phyloP scores from a whole-genome alignment of 108 stramenopile genomes.

The Pseudonitzschia pungens region DNA sequence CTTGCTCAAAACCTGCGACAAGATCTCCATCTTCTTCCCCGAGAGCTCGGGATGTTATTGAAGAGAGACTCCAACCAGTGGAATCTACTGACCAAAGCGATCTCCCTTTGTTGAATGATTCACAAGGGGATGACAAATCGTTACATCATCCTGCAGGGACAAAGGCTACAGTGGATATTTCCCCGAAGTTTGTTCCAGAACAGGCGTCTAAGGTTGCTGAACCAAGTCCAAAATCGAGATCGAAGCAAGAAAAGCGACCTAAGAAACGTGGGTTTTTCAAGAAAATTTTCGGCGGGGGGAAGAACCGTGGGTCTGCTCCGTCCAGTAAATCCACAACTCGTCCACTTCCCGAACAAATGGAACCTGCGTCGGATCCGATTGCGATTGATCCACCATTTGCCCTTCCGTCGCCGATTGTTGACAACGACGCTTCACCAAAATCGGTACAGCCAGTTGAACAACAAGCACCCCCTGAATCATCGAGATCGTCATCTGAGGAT shows the following conservation, averaged over 20 bases:
- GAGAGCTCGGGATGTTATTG: constrained; percentile 9
- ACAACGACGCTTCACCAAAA: too few species aligned
- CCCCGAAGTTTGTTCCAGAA: too few species aligned
- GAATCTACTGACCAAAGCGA: constrained; percentile 28
- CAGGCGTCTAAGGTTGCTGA: too few species aligned
- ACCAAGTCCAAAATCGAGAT: not conserved
- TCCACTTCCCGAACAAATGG: too few species aligned
- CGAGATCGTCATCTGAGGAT: not conserved
- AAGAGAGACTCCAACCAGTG: constrained; percentile 31
- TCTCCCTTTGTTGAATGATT: constrained; percentile 15
- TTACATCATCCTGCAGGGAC: too few species aligned
- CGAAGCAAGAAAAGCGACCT: not conserved
- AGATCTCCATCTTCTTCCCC: not conserved
- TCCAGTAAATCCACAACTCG: too few species aligned
- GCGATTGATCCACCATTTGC: too few species aligned
- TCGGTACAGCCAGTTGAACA: not conserved
- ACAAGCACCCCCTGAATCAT: not conserved
- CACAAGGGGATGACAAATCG: not conserved
- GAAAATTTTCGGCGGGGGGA: constrained; percentile 35
- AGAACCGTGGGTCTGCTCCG: constrained; percentile 3
- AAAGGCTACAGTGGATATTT: too few species aligned
- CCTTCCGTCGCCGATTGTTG: too few species aligned
- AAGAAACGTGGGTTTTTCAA: constrained; percentile 41
- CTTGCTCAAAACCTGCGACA: too few species aligned
- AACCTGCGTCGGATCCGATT: too few species aligned